phyloP scores from a whole-genome alignment of 208 protist species.

The Herpetomonas muscarum region DNA sequence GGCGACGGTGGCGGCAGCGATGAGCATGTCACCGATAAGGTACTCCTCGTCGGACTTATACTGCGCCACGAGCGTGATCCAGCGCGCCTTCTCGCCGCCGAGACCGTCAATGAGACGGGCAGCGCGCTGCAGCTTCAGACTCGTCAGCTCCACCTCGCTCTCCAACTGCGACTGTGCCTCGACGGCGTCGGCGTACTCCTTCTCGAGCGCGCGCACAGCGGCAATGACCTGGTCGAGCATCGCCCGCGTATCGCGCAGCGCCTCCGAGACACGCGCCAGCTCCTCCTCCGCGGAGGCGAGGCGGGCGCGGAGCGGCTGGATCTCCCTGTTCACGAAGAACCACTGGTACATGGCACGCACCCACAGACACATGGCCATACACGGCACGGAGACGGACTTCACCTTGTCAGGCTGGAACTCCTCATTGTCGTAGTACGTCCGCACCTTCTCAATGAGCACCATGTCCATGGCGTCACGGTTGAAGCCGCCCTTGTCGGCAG shows the following conservation, averaged over 20 bases:
- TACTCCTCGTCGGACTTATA: slow-evolving; percentile 84
- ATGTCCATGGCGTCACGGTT: slow-evolving; percentile 94
- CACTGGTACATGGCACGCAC: slow-evolving; percentile 97
- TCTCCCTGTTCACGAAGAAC: slow-evolving; percentile 95
- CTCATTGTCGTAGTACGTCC: slow-evolving; percentile 91
- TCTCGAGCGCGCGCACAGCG: slow-evolving; percentile 91
- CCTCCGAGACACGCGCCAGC: slow-evolving; percentile 82
- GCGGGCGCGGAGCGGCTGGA: slow-evolving; percentile 89
- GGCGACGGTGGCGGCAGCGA: slow-evolving; percentile 92
- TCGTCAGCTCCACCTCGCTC: slow-evolving; percentile 92
- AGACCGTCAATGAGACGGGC: slow-evolving; percentile 95
- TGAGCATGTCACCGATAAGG: slow-evolving; percentile 95
- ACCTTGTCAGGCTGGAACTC: slow-evolving; percentile 92
- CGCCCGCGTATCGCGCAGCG: slow-evolving; percentile 87
- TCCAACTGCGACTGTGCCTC: slow-evolving; percentile 93
- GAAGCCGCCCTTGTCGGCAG: slow-evolving; percentile 79
- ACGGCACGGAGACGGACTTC: slow-evolving; percentile 93
- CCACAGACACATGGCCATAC: slow-evolving; percentile 98
- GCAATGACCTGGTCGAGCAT: slow-evolving; percentile 92
- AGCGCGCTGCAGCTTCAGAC: slow-evolving; percentile 93
- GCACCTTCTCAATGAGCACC: slow-evolving; percentile 92
- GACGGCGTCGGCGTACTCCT: slow-evolving; percentile 89
- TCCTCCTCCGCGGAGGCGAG: slow-evolving; percentile 87
- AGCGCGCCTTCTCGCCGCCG: slow-evolving; percentile 95
- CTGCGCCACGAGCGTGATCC: slow-evolving; percentile 83